Evolutionary conservation across 306 rosid species (phyloP).

Genomic region (Boehmeria nivea): DNA sequence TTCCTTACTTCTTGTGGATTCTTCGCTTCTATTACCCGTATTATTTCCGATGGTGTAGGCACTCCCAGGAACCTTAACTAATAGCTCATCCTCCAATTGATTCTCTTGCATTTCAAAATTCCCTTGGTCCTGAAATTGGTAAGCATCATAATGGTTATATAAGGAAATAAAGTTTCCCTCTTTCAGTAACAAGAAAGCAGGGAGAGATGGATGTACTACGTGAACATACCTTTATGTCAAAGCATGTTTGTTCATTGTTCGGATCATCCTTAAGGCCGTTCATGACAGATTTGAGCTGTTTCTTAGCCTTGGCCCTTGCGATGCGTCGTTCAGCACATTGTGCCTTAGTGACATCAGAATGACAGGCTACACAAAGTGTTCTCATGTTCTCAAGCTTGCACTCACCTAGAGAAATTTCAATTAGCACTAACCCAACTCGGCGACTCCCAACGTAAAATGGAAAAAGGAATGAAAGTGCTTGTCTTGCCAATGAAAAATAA

Average conservation of each 20-base stretch:
- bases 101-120: slow-evolving; percentile 27
- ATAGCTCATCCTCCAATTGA: slow-evolving; percentile 48
- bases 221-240: slow-evolving; percentile 41
- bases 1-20: slow-evolving; percentile 6
- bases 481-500: background rate
- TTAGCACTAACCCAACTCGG: too few relatives aligned
- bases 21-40: slow-evolving; percentile 26
- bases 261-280: slow-evolving; percentile 29
- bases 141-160: background rate
- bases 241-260: slow-evolving; percentile 16
- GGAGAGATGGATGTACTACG: slow-evolving; percentile 15
- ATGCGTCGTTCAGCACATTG: slow-evolving; percentile 74
- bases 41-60: slow-evolving; percentile 50
- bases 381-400: slow-evolving; percentile 90
- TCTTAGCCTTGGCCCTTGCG: slow-evolving; percentile 63
- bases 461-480: background rate
- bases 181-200: background rate
- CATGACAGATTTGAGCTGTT: slow-evolving; percentile 62
- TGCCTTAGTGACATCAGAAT: slow-evolving; percentile 65
- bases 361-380: slow-evolving; percentile 92
- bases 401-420: slow-evolving; percentile 46
- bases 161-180: background rate
- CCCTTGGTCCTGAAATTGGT: slow-evolving; percentile 35
- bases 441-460: too few relatives aligned
- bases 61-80: slow-evolving; percentile 86